Conservation (phyloP, 352 stramenopile species). For the Sclerospora graminicola region DNA sequence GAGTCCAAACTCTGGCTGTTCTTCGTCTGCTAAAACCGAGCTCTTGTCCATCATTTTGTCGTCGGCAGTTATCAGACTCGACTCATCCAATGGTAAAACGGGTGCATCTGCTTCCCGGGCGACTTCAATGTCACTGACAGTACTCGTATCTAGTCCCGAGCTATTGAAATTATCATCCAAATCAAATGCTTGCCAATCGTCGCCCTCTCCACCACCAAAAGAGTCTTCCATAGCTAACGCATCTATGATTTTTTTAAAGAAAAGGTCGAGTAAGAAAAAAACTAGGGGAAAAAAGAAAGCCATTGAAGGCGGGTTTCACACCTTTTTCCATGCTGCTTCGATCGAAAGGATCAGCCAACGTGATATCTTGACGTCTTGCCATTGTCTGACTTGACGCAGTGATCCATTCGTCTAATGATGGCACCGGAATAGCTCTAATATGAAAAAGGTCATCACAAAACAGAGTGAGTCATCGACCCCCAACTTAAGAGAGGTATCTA, state of each 20-base stretch:
- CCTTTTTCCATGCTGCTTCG: conserved; percentile 42
- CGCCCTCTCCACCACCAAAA: conserved; percentile 48
- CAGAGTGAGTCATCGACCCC: not conserved
- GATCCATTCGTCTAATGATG: conserved; percentile 78
- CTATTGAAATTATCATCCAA: conserved; percentile 54
- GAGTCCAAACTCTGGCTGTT: conserved; percentile 43
- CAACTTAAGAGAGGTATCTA: too few relatives aligned
- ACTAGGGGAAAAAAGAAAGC: conserved; percentile 2
- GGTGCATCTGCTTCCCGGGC: conserved; percentile 55
- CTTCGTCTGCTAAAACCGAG: conserved; percentile 14
- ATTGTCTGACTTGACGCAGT: conserved; percentile 62
- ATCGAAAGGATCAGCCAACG: conserved; percentile 57
- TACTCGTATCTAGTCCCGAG: conserved; percentile 46
- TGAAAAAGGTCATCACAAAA: not conserved
- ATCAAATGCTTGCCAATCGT: conserved; percentile 79
- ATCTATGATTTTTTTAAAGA: too few relatives aligned
- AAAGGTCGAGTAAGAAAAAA: too few relatives aligned
- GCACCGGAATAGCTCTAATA: conserved; percentile 42
- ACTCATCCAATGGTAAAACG: conserved; percentile 45
- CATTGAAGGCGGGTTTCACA: conserved; percentile 11
- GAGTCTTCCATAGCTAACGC: conserved; percentile 60
- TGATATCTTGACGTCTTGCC: conserved; percentile 78
- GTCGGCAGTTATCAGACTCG: conserved; percentile 27
- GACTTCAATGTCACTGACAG: conserved; percentile 77
- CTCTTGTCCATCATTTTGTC: conserved; percentile 46